phyloP scores from a whole-genome alignment of 2,329 filamentous ascomycete species.

The Pseudocercospora eumusae region DNA sequence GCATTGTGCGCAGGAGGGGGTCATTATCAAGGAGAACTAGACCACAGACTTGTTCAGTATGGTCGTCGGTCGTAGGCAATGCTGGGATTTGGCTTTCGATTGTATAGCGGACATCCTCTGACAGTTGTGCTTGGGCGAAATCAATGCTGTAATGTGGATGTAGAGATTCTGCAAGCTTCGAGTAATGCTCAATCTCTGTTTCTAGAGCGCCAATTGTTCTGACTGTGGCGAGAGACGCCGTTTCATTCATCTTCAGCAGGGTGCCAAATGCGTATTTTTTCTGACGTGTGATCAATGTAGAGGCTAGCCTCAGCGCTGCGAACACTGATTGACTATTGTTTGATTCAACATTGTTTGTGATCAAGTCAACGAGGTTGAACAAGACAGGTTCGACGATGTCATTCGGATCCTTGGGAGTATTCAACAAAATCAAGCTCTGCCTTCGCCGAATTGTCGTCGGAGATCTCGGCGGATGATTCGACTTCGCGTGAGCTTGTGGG shows the following conservation, averaged over 20 bases:
- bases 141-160: conserved; percentile 71
- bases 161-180: conserved; percentile 67
- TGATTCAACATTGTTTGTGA: conserved; percentile 81
- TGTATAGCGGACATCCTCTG: conserved; percentile 63
- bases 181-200: conserved; percentile 71
- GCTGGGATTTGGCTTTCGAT: conserved; percentile 37
- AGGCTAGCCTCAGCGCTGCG: conserved; percentile 83
- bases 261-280: conserved; percentile 82
- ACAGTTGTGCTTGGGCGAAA: conserved; percentile 68
- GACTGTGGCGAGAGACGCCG: conserved; percentile 59
- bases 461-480: conserved; percentile 29
- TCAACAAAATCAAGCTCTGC: conserved; percentile 85
- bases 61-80: conserved; percentile 7
- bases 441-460: conserved; percentile 74
- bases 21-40: conserved; percentile 54
- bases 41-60: conserved; percentile 3
- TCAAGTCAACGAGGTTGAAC: conserved; percentile 90
- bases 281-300: conserved; percentile 81
- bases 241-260: conserved; percentile 66
- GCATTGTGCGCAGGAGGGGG: conserved; percentile 54
- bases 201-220: conserved; percentile 74
- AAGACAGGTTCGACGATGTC: conserved; percentile 79
- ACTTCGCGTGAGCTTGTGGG: conserved; percentile 66
- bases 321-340: conserved; percentile 84
- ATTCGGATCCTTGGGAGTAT: conserved; percentile 72